Evolutionary conservation across 2,329 filamentous ascomycete species (phyloP), one percentile per base, ranked within the genome.

Genomic region (Cladophialophora chaetospira): DNA sequence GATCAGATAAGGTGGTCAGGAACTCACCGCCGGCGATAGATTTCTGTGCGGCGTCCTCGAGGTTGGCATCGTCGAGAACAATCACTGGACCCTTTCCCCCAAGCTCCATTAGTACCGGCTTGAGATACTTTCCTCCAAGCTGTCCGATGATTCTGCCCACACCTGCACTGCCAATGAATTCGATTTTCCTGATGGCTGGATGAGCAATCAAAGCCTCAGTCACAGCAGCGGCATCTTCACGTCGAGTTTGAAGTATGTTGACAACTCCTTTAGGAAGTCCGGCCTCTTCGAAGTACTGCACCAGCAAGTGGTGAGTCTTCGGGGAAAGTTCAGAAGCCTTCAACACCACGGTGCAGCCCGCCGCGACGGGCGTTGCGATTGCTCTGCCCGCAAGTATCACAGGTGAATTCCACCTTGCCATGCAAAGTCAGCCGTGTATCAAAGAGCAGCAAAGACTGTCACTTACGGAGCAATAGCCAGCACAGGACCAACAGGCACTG

Each of bases 31-130:
- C 50, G 13, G 26, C 25, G 21, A 45, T 26, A 45, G 42, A 40
- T 40, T 47, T 55, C 29, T 9, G 6, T 15, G 88, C 90, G 0
- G 91, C 91, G 67, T 84, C 83, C 43, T 89, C 85, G 13, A 93
- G 73, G 48, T 90, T 83, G 15, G 88, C 88, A 67, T 94, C 90
- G 0, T 89, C 88, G 1, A 95, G 83, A 36, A 96, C 80, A 47
- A 96, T 77, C 35, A 90, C 78, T 0, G 91, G 88, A 58, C 86
- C 90, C 76, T 96, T 95, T 49, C 91, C 91, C 53, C 91, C 91
- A 0, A 96, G 81, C 75, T 96, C 91, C 88, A 95, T 91, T 19
- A 91, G 95, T 44, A 94, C 86, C 69, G 91, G 91, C 74, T 95
- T 95, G 87, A 95, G 77, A 65, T 88, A 75, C 68, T 87, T 82